Percentiles rank a stretch among this genome's conserved stretches.
Evolutionary conservation across 2,329 filamentous ascomycete genomes (phyloP).

Genomic region (Cercospora citrullina): DNA sequence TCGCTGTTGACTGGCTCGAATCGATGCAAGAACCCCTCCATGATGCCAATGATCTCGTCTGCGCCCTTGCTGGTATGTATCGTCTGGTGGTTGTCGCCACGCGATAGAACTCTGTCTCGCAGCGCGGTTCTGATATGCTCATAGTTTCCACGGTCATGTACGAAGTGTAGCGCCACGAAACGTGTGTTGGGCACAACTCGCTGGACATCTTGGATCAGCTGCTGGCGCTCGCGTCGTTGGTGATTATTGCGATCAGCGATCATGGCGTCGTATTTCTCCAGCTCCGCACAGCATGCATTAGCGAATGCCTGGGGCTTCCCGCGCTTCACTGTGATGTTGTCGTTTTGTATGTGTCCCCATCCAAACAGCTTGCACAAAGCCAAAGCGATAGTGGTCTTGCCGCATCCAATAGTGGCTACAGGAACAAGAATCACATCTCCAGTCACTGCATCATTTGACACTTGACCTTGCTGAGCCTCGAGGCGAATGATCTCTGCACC

Average conservation of each 20-base stretch:
- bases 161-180: conserved; percentile 84
- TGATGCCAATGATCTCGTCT: conserved; percentile 79
- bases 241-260: conserved; percentile 96
- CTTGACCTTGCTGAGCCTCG: conserved; percentile 60
- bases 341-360: conserved; percentile 95
- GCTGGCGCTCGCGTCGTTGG: conserved; percentile 79
- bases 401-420: conserved; percentile 90
- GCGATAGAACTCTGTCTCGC: conserved; percentile 72
- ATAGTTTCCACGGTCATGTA: conserved; percentile 69
- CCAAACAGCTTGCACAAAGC: conserved; percentile 79
- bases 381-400: conserved; percentile 89
- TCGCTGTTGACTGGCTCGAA: conserved; percentile 76
- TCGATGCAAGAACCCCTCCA: conserved; percentile 87
- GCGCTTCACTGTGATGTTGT: conserved; percentile 81
- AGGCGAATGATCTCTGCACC: conserved; percentile 83
- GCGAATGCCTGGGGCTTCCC: conserved; percentile 77
- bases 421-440: conserved; percentile 80
- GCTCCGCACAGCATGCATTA: conserved; percentile 63
- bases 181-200: conserved; percentile 62
- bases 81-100: conserved; percentile 96
- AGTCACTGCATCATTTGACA: conserved; percentile 56
- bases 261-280: conserved; percentile 69
- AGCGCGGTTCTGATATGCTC: conserved; percentile 73
- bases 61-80: conserved; percentile 79
- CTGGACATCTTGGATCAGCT: conserved; percentile 77